A percentile compares a stretch with the other conserved stretches of the same genome.
Evolutionary conservation across 192 early-diverging fungal species (phyloP).

Genomic region (Coemansia sp.): DNA sequence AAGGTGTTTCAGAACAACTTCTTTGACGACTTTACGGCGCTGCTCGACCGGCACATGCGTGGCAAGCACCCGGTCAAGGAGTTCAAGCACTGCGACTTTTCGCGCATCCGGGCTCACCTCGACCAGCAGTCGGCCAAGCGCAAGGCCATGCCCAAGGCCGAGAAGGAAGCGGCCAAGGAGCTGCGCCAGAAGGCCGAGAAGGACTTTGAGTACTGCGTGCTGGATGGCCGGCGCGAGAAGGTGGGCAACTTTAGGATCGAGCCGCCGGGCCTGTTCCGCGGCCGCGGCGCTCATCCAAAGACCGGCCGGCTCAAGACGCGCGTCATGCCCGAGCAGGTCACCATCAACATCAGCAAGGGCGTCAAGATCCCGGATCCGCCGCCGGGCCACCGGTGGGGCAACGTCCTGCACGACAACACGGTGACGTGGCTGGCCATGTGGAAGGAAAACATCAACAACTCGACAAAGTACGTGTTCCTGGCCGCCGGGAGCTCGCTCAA

Average conservation of each 20-base stretch:
- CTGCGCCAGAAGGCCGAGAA: slow-evolving; percentile 67
- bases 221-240: slow-evolving; percentile 93
- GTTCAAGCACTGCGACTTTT: slow-evolving; percentile 86
- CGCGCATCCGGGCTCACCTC: slow-evolving; percentile 74
- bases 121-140: slow-evolving; percentile 69
- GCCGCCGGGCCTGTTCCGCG: slow-evolving; percentile 93
- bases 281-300: slow-evolving; percentile 95
- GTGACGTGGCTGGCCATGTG: slow-evolving; percentile 97
- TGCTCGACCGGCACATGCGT: slow-evolving; percentile 61
- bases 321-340: slow-evolving; percentile 90
- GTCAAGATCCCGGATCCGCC: slow-evolving; percentile 77
- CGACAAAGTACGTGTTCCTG: slow-evolving; percentile 91
- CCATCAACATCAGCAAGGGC: slow-evolving; percentile 79
- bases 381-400: slow-evolving; percentile 82
- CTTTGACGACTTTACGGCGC: slow-evolving; percentile 75
- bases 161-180: slow-evolving; percentile 76
- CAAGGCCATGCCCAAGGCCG: slow-evolving; percentile 82
- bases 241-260: slow-evolving; percentile 97
- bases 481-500: slow-evolving; percentile 90
- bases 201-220: slow-evolving; percentile 61
- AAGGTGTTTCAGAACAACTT: slow-evolving; percentile 86
- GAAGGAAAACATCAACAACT: slow-evolving; percentile 97
- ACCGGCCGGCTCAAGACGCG: slow-evolving; percentile 84
- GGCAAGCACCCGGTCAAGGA: slow-evolving; percentile 60
- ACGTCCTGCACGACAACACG: slow-evolving; percentile 80